Evolutionary conservation across 2,329 filamentous ascomycete species (phyloP), one percentile per base, ranked within the genome.

Genomic region (Epichloe gansuensis): DNA sequence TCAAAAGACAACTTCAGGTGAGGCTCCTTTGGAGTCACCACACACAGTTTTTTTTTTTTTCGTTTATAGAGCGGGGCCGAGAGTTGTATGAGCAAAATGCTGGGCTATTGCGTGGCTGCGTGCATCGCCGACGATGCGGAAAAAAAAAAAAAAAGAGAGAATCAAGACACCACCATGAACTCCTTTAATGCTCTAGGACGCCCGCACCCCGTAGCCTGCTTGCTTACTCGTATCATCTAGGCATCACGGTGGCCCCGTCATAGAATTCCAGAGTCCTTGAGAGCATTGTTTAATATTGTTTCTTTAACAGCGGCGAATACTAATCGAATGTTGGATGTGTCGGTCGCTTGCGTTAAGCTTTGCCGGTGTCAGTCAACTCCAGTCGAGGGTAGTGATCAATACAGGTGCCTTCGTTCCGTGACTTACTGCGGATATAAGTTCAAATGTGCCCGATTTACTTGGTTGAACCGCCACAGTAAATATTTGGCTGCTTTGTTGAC

Each of bases 251-350:
- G 50, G 50, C 44, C 11, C 21, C 58, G 63, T 85, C 71, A 89
- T 61, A 98, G 81, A 68, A 98, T 97, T 60, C 93, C 93, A 23
- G 93, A 97, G 69, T 98, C 93, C 72, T 95, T 96, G 60, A 98
- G 79, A 47, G 93, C 93, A 67, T 98, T 98, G 70, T 97, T 95
- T 60, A 98, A 74, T 63, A 98, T 98, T 36, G 93, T 98, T 72
- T 98, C 93, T 69, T 98, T 98, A 55, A 98, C 93, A 8, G 93
- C 93, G 36, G 91, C 93, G 70, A 98, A 98, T 47, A 98, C 93
- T 39, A 98, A 79, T 58, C 93, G 87, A 63, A 98, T 96, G 65
- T 98, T 98, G 50, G 90, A 96, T 4, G 93, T 98, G 68, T 98
- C 93, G 57, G 93, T 98, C 45, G 93, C 93, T 85, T 98, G 93